Percentiles rank a stretch among this genome's conserved stretches.
Evolutionary conservation across 1,284 basidiomycete species (phyloP).

Genomic region (Acaromyces ingoldii): DNA sequence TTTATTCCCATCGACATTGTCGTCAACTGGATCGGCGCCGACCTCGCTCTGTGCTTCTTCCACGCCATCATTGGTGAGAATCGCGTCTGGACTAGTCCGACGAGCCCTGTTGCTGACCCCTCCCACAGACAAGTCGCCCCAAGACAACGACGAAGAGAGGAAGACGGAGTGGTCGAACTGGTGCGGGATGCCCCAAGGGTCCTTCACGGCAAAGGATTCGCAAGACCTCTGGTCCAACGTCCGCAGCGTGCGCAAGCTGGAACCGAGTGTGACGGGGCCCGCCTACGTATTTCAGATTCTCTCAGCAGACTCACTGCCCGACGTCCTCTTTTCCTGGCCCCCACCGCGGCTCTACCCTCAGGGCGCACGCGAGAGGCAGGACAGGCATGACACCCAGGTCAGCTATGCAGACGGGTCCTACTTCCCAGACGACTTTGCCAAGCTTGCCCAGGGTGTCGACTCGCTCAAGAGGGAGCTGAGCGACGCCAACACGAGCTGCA

Average conservation of each 20-base stretch:
- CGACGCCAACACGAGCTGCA: slow-evolving; percentile 79
- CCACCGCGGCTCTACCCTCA: slow-evolving; percentile 53
- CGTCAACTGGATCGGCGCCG: slow-evolving; percentile 87
- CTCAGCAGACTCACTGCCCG: slow-evolving; percentile 54
- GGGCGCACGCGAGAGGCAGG: neutral
- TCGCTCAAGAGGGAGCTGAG: neutral
- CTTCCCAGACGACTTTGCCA: slow-evolving; percentile 73
- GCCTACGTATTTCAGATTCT: slow-evolving; percentile 76
- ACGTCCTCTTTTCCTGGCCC: slow-evolving; percentile 79
- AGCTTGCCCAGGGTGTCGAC: slow-evolving; percentile 70
- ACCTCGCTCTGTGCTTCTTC: slow-evolving; percentile 87
- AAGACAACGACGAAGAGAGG: slow-evolving; percentile 72
- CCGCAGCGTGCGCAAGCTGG: neutral
- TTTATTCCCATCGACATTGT: slow-evolving; percentile 88
- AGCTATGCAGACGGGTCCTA: slow-evolving; percentile 60
- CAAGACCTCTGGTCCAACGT: slow-evolving; percentile 24
- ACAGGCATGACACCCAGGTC: neutral
- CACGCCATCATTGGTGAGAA: slow-evolving; percentile 66
- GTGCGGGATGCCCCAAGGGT: slow-evolving; percentile 68
- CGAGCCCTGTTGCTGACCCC: neutral
- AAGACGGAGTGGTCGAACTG: slow-evolving; percentile 87
- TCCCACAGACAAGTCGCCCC: slow-evolving; percentile 58
- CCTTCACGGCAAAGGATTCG: slow-evolving; percentile 51
- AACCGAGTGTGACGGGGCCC: slow-evolving; percentile 27
- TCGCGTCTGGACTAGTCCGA: too few relatives aligned